Evolutionary conservation across 2,329 filamentous ascomycete species (phyloP).

Genomic region (Fusarium sp.): DNA sequence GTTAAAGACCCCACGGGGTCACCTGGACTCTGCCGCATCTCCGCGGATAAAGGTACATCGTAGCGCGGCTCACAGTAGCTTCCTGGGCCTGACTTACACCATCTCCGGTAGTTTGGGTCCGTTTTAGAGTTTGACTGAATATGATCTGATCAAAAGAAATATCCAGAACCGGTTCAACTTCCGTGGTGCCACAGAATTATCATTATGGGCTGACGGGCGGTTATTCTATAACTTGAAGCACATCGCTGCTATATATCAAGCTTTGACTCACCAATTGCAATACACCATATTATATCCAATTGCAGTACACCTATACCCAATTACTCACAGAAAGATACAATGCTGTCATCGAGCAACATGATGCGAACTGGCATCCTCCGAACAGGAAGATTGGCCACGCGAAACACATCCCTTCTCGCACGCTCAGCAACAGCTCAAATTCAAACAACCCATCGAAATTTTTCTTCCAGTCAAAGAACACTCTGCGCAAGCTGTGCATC

Average conservation of each 20-base stretch:
- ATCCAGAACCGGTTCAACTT: not conserved
- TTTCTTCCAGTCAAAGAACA: slow-evolving; percentile 30
- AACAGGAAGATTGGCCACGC: slow-evolving; percentile 18
- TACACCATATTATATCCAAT: not conserved
- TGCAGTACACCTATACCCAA: not conserved
- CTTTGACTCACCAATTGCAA: not conserved
- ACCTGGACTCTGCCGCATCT: slow-evolving; percentile 22
- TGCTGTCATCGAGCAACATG: slow-evolving; percentile 35
- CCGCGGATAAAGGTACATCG: slow-evolving; percentile 29
- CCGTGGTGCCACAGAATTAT: slow-evolving; percentile 4
- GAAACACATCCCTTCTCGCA: slow-evolving; percentile 26
- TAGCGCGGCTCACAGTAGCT: slow-evolving; percentile 19
- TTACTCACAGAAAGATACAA: not conserved
- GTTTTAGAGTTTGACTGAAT: slow-evolving; percentile 13
- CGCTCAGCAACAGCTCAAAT: slow-evolving; percentile 21
- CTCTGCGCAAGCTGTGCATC: slow-evolving; percentile 31
- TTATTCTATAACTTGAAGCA: slow-evolving; percentile 14
- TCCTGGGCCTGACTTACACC: slow-evolving; percentile 6
- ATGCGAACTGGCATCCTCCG: slow-evolving; percentile 34
- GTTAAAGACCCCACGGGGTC: slow-evolving; percentile 28
- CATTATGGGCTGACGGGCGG: slow-evolving; percentile 2
- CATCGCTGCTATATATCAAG: not conserved
- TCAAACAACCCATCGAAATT: slow-evolving; percentile 20
- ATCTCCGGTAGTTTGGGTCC: slow-evolving; percentile 1
- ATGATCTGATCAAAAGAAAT: slow-evolving; percentile 21